Evolutionary conservation across 345 rosid genomes (phyloP).

Genomic region (Eucalyptus polybractea): DNA sequence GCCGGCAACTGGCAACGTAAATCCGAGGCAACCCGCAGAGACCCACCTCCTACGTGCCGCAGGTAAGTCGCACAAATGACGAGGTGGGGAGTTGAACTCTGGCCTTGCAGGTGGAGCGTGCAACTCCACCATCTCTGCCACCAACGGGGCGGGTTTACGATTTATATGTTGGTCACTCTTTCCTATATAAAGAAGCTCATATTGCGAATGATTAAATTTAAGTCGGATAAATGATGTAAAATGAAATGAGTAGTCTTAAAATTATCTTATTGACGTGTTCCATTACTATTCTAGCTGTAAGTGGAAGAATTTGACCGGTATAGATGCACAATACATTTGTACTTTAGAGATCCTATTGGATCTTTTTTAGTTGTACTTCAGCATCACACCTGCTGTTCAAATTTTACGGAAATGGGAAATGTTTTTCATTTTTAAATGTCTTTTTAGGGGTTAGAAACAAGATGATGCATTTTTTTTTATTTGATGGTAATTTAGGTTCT

Average conservation of each 20-base stretch:
- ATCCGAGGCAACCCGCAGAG: too few species aligned
- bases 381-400: not conserved
- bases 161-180: not conserved
- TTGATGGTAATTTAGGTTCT: not conserved
- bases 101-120: too few species aligned
- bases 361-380: not conserved
- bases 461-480: not conserved
- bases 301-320: not conserved
- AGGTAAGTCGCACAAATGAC: too few species aligned
- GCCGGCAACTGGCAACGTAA: rapidly evolving
- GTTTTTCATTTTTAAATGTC: not conserved
- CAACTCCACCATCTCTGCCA: too few species aligned
- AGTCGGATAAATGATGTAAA: not conserved
- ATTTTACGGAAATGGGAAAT: not conserved
- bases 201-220: too few species aligned
- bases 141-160: too few species aligned
- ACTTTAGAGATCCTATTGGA: not conserved
- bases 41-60: too few species aligned
- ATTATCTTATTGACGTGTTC: not conserved
- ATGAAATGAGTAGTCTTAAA: not conserved
- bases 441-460: not conserved
- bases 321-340: not conserved
- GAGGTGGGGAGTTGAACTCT: too few species aligned
- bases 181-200: not conserved
- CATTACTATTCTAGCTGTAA: not conserved